Evolutionary conservation across 2,329 filamentous ascomycete genomes (phyloP), one percentile per base, ranked within the genome.

Genomic region (Aspergillus melleus): DNA sequence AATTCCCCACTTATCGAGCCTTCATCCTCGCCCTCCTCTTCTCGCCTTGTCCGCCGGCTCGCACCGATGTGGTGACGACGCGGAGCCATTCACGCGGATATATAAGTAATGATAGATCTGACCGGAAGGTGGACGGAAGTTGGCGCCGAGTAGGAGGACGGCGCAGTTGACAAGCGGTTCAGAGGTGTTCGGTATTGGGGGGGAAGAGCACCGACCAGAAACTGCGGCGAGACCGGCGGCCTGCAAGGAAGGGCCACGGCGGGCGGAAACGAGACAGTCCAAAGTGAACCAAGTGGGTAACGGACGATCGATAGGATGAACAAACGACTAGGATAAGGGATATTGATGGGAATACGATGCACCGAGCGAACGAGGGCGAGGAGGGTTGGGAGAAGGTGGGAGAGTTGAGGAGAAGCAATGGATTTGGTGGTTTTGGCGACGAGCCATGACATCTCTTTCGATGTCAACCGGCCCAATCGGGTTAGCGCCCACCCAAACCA

Each of bases 11-110:
- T 79, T 61, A 83, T 60, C 49, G 78, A 80, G 52, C 74, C 76
- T 61, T 81, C 80, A 61, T 82, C 80, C 66, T 81, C 79, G 52
- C 78, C 80, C 60, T 81, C 80, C 61, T 82, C 80, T 59, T 80
- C 78, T 59, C 72, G 72, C 61, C 77, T 74, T 67, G 76, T 72
- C 61, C 79, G 74, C 64, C 79, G 74, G 66, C 79, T 80, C 52
- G 76, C 73, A 61, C 78, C 74, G 58, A 80, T 77, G 55, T 77
- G 75, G 68, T 74, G 77, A 69, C 75, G 74, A 68, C 72, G 74
- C 58, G 74, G 74, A 68, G 76, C 77, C 79, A 82, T 82, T 62
- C 49, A n/a, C 46, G 39, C 44, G 54, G 50, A 50, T n/a, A 39
- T 61, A 60, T 51, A 32, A 52, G 22, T 39, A 49, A 54, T 49